Evolutionary conservation across 2,329 filamentous ascomycete species (phyloP).

Genomic region (Chaetomiaceae sp.): DNA sequence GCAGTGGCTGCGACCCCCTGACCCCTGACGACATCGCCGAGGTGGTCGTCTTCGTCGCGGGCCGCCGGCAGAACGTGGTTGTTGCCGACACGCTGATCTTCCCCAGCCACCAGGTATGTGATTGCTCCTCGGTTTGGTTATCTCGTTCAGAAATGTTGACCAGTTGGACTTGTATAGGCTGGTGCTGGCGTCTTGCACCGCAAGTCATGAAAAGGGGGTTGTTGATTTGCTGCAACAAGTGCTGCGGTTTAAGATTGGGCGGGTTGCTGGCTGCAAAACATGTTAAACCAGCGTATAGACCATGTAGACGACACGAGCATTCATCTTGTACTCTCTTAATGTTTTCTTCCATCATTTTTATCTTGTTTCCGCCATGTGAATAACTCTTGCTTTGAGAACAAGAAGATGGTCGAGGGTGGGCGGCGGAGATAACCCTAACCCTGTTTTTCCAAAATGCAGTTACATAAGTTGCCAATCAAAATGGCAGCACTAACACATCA

Average conservation of each 20-base stretch:
- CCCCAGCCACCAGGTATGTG: conserved; percentile 78
- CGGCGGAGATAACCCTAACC: conserved; percentile 5
- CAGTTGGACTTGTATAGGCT: conserved; percentile 27
- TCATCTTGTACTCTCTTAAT: no score
- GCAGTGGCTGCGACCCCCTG: conserved; percentile 72
- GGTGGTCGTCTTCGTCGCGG: conserved; percentile 78
- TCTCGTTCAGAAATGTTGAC: conserved; percentile 10
- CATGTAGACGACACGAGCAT: background rate
- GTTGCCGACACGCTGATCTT: conserved; percentile 83
- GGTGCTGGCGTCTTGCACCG: conserved; percentile 32
- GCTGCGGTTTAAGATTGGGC: no score
- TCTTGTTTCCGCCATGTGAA: background rate
- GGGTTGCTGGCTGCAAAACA: no score
- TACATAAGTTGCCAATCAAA: background rate
- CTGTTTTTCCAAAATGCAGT: background rate
- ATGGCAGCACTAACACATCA: background rate
- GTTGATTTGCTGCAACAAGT: no score
- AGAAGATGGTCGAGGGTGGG: no score
- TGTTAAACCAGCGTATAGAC: background rate
- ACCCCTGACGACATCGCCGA: conserved; percentile 90
- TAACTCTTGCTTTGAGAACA: no score
- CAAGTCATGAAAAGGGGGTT: conserved; percentile 19
- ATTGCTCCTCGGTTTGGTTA: no score
- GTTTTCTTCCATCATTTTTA: background rate
- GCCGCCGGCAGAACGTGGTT: conserved; percentile 83